phyloP scores from a whole-genome alignment of 2,329 filamentous ascomycete species.

The Colletotrichum sp. region DNA sequence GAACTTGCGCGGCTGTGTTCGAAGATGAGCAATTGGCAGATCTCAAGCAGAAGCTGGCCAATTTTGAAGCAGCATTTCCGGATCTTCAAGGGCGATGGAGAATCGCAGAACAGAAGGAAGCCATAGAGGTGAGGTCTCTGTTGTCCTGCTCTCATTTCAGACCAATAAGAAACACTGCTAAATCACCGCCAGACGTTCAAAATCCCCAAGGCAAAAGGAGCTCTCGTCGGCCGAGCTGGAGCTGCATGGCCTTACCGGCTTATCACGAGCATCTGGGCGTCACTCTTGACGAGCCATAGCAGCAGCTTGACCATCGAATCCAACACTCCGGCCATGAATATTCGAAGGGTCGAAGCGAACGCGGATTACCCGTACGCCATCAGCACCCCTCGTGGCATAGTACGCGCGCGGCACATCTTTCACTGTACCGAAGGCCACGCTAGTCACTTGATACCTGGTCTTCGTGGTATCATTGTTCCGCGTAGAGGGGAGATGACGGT shows the following conservation, averaged over 20 bases:
- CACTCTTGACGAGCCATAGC: neutral
- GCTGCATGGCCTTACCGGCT: neutral
- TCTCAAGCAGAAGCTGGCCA: neutral
- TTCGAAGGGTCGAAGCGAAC: neutral
- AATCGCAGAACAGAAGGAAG: neutral
- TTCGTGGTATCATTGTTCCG: neutral
- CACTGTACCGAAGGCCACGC: neutral
- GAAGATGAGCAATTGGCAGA: neutral
- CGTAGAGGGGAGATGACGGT: neutral
- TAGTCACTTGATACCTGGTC: neutral
- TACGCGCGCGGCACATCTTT: neutral
- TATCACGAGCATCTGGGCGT: neutral
- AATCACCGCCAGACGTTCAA: neutral
- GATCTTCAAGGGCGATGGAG: neutral
- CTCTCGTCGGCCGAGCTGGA: neutral
- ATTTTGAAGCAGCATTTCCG: neutral
- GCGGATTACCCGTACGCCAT: neutral
- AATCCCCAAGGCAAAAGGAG: neutral
- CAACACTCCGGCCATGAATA: neutral
- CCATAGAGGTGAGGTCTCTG: neutral
- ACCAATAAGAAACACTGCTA: neutral
- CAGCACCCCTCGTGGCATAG: neutral
- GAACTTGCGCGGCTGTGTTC: neutral
- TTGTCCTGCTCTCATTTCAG: neutral
- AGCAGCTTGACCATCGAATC: neutral